Base-by-base conservation (phyloP, 2,329 filamentous ascomycete genomes). In the Neopestalotiopsis sp. region DNA sequence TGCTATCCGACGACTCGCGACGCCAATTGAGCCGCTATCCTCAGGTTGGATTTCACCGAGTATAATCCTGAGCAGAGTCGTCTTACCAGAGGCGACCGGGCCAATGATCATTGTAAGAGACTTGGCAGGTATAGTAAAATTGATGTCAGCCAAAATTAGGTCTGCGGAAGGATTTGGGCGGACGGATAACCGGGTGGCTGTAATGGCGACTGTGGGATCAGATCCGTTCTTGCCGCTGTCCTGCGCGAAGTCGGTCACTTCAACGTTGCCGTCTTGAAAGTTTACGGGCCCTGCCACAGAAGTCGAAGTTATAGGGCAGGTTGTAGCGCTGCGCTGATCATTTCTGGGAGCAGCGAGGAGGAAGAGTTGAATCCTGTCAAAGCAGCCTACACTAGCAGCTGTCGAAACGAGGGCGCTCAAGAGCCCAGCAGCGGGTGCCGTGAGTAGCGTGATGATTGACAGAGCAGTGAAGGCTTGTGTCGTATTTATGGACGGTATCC, bases 61-160 rank as follows among this genome's bases (percentile, higher is more conserved):
- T 0, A 86, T 72, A 0, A 78, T 78, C 64, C 81, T 82, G 70
- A 83, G 79, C 0, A 86, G 70, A 0, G 84, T 82, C 0, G 80
- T 83, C 70, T 86, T 86, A 0, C 84, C 84, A 1, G 80, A 81
- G 1, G 80, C 84, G 4, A 85, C 76, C 0, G 83, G 82, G 0
- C 84, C 83, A 10, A 83, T 74, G 0, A 86, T 72, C 4, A 85
- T 77, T 20, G 58, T 81, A 6, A 85, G 75, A 5, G 77, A 72
- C 3, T 72, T 75, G 0, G 69, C 65, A 2, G 72, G 70, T 3
- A 85, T 69, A 0, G 68, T 72, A 3, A 85, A 73, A 20, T 78
- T 71, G 28, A 85, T 71, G 7, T 78, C 65, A 7, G 45, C 6
- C 45, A 53, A 53, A 10, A 53, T n/a, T 20, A 53, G 14, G 1